Conservation (phyloP, 441 rosid species). For the Arabidopsis lyrata region DNA sequence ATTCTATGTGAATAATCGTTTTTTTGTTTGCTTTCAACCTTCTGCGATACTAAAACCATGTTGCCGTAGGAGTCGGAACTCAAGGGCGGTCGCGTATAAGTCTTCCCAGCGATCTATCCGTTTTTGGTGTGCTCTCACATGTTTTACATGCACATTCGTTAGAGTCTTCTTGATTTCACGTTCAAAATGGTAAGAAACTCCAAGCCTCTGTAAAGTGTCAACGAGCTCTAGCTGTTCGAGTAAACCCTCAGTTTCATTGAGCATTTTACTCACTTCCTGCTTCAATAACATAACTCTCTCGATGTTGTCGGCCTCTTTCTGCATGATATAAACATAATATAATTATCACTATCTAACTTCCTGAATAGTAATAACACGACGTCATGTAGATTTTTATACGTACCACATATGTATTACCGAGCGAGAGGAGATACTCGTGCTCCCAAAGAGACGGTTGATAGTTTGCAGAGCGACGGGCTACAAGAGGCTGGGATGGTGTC, state of each 20-base stretch:
- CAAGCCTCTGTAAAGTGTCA: constrained; percentile 51
- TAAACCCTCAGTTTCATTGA: constrained; percentile 25
- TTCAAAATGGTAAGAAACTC: constrained; percentile 47
- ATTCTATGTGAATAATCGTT: background rate
- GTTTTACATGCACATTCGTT: constrained; percentile 18
- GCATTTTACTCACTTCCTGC: constrained; percentile 17
- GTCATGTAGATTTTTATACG: background rate
- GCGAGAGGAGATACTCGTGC: constrained; percentile 46
- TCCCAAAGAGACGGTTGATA: constrained; percentile 49
- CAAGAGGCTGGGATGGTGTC: constrained; percentile 31
- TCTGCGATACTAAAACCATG: constrained; percentile 39
- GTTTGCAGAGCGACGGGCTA: constrained; percentile 45
- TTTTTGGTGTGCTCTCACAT: constrained; percentile 18
- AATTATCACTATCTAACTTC: background rate
- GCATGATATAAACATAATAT: constrained; percentile 15
- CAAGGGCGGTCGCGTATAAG: constrained; percentile 39
- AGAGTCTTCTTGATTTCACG: constrained; percentile 39
- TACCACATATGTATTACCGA: constrained; percentile 42
- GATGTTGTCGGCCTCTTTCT: constrained; percentile 26
- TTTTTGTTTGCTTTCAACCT: constrained; percentile 32
- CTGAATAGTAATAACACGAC: background rate
- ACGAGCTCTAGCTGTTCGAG: constrained; percentile 42
- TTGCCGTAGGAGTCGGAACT: constrained; percentile 49
- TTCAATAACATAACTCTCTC: constrained; percentile 23
- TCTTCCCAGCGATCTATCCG: constrained; percentile 8